Evolutionary conservation across 306 rosid genomes (phyloP).

Genomic region (Prunus campanulata): DNA sequence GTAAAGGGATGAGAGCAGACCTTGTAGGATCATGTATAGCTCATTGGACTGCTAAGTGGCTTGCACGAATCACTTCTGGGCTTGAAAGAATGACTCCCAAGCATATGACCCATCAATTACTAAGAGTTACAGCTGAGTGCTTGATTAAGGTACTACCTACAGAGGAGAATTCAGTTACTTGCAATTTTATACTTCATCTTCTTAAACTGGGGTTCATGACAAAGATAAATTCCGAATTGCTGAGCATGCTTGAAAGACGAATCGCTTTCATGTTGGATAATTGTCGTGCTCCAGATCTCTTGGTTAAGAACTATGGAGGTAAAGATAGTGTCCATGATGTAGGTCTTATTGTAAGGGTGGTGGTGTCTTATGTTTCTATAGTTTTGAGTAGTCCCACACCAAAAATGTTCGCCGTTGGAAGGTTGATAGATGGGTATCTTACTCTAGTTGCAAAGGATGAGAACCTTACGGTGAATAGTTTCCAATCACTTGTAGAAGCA

Average conservation of each 20-base stretch:
- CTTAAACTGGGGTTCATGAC: conserved; percentile 51
- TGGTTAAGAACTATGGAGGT: conserved; percentile 52
- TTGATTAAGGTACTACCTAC: conserved; percentile 56
- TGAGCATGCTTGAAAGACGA: conserved; percentile 50
- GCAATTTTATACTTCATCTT: conserved; percentile 66
- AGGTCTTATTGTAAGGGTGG: conserved; percentile 45
- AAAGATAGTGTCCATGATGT: conserved; percentile 48
- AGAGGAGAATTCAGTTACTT: conserved; percentile 61
- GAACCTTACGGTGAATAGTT: conserved; percentile 45
- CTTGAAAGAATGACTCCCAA: conserved; percentile 23
- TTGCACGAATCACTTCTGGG: conserved; percentile 41
- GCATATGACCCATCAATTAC: conserved; percentile 30
- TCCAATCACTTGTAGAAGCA: conserved; percentile 49
- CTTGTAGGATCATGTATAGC: conserved; percentile 67
- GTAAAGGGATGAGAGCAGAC: conserved; percentile 45
- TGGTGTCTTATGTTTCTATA: conserved; percentile 40
- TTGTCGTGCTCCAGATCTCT: conserved; percentile 49
- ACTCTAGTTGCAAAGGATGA: conserved; percentile 58
- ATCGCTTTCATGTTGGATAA: conserved; percentile 54
- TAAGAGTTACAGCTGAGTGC: conserved; percentile 57
- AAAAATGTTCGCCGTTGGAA: conserved; percentile 52
- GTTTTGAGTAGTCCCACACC: conserved; percentile 30
- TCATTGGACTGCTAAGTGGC: conserved; percentile 61
- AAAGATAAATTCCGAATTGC: conserved; percentile 42
- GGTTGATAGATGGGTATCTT: conserved; percentile 70